phyloP scores from a whole-genome alignment of 305 asterid species.

The Fraxinus platypoda region DNA sequence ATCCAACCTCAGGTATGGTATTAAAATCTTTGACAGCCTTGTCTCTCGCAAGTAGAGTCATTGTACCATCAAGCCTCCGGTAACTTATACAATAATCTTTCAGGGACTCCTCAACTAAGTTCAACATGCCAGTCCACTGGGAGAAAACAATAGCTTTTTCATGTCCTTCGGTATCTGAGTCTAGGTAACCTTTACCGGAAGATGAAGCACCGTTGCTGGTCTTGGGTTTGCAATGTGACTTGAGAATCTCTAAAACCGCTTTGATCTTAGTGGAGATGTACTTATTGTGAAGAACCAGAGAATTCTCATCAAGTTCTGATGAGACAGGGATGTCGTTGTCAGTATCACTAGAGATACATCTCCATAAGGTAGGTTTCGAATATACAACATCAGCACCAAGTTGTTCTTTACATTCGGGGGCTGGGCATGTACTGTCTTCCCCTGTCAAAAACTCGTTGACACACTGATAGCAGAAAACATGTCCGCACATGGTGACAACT shows the following conservation, averaged over 20 bases:
- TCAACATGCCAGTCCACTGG: constrained; percentile 98
- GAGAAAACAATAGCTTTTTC: constrained; percentile 91
- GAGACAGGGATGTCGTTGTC: constrained; percentile 42
- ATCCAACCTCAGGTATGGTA: constrained; percentile 72
- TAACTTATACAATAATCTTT: constrained; percentile 47
- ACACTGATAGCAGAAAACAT: constrained; percentile 94
- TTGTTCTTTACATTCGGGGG: constrained; percentile 75
- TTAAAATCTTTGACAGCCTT: constrained; percentile 94
- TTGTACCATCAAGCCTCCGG: constrained; percentile 95
- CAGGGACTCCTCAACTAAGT: constrained; percentile 74
- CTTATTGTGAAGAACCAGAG: constrained; percentile 44
- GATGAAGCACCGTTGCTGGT: constrained; percentile 42
- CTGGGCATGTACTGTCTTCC: constrained; percentile 89
- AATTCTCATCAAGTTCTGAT: constrained; percentile 42
- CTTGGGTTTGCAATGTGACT: constrained; percentile 47
- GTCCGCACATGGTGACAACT: constrained; percentile 88
- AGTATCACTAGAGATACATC: constrained; percentile 51
- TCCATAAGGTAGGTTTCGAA: constrained; percentile 62
- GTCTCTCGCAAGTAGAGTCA: constrained; percentile 91
- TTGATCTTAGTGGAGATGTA: constrained; percentile 80
- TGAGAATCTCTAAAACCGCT: constrained; percentile 65
- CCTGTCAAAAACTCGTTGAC: constrained; percentile 77
- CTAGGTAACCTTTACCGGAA: constrained; percentile 30
- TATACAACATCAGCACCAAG: constrained; percentile 79
- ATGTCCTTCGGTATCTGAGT: constrained; percentile 41